Percentiles rank a stretch among this genome's conserved stretches.
Conservation (phyloP, 495 filamentous ascomycete genomes). For the Sordaria brevicollis region DNA sequence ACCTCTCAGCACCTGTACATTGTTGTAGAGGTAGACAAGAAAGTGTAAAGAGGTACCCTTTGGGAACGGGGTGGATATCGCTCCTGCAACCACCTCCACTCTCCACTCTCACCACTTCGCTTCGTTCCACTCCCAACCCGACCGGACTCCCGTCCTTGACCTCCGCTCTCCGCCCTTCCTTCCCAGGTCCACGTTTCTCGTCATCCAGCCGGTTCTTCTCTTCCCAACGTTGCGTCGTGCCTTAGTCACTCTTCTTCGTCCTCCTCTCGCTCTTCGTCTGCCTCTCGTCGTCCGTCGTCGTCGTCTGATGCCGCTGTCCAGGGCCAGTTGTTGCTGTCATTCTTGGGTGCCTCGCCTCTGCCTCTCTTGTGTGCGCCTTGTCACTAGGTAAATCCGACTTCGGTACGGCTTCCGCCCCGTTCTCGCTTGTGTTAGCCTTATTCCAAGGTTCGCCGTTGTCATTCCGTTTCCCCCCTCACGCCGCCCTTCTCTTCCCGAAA, state of each 20-base stretch:
- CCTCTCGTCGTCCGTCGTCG: no score
- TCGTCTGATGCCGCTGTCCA: constrained; percentile 2
- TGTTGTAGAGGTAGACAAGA: no score
- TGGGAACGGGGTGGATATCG: not conserved
- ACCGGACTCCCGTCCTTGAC: not conserved
- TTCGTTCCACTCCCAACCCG: not conserved
- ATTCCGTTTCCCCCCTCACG: not conserved
- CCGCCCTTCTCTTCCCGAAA: not conserved
- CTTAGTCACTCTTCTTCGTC: not conserved
- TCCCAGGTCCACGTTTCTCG: not conserved
- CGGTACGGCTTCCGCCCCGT: not conserved
- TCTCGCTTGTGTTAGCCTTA: not conserved
- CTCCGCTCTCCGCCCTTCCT: not conserved
- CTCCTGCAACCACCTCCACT: not conserved
- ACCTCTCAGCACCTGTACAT: not conserved
- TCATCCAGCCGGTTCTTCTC: not conserved
- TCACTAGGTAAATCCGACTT: not conserved
- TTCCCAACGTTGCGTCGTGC: not conserved
- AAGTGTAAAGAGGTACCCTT: not conserved
- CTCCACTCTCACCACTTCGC: not conserved
- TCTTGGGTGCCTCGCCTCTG: constrained; percentile 8
- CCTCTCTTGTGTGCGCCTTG: constrained; percentile 6
- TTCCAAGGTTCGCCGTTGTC: not conserved
- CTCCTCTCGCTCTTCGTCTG: not conserved
- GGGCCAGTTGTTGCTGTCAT: constrained; percentile 4